Evolutionary conservation across 1,139 yeast species (phyloP), one percentile per base, ranked within the genome.

Genomic region (Taphrina pruni): DNA sequence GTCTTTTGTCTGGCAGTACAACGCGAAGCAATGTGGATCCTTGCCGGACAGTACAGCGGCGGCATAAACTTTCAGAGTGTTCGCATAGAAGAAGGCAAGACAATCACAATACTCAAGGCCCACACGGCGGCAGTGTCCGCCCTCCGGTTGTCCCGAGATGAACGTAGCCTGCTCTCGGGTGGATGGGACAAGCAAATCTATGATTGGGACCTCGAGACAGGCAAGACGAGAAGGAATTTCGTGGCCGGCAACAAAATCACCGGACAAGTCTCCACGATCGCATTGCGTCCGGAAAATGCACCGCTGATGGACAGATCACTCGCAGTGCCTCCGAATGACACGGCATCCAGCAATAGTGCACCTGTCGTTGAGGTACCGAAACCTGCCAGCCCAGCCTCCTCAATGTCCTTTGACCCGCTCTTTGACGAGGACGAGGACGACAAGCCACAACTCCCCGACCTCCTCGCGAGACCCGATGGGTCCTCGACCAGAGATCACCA

Each of bases 1-100:
- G 97, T 93, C 0, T 89, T 91, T 77, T 86, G 97, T 0, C 77
- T 94, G 72, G 97, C 89, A 12, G 96, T 86, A 0, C 96, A 94
- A 74, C 82, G 86, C 50, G 90, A 90, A 74, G 92, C 96, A 1
- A 81, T 87, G 66, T 94, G 97, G 96, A 81, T 95, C 67, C 79
- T 93, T 46, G 85, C 96, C 20, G 99, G 99, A 0, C 82, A 92
- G 35, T 82, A 73, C 66, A 68, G 87, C 35, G 99, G 99, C 41
- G 97, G 97, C 0, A 90, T 95, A 51, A 84, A 93, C 0, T 77
- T 94, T 68, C 96, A 92, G 76, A 87, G 96, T 0, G 86, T 91
- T 75, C 82, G 97, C 68, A 88, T 90, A 75, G 86, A 85, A 75
- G 98, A 93, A 78, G 99, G 99, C 5, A 79, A 84, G 32, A 86